A percentile compares a stretch with the other conserved stretches of the same genome.
Conservation (phyloP, 73 alveolate species). For the Paraurostyla sp. region DNA sequence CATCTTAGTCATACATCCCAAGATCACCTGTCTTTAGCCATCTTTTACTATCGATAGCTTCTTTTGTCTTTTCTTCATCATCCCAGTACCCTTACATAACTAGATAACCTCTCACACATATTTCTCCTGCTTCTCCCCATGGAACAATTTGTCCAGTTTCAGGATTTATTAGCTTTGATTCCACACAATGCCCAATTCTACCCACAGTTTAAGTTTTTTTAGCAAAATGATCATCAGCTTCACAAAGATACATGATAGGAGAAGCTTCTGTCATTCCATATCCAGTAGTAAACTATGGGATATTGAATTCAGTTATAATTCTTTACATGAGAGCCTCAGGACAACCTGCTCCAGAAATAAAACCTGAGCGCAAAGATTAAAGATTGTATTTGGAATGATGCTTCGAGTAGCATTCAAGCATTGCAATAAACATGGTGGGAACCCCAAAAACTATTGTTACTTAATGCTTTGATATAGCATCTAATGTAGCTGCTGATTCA, state of each 20-base stretch:
- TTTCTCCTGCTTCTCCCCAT: constrained; percentile 62
- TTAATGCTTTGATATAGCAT: constrained; percentile 68
- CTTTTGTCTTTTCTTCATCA: constrained; percentile 64
- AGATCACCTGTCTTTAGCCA: constrained; percentile 87
- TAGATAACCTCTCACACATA: constrained; percentile 64
- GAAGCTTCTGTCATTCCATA: constrained; percentile 80
- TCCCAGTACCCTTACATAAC: constrained; percentile 72
- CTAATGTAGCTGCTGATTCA: constrained; percentile 72
- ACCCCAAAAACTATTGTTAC: constrained; percentile 82
- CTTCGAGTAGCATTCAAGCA: constrained; percentile 66
- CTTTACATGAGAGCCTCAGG: constrained; percentile 77
- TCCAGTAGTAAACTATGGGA: constrained; percentile 50
- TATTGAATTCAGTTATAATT: constrained; percentile 35
- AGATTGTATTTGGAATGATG: constrained; percentile 40
- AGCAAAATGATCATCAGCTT: neutral
- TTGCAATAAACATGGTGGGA: constrained; percentile 89
- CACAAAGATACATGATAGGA: constrained; percentile 55
- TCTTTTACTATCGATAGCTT: constrained; percentile 68
- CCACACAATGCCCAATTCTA: constrained; percentile 38
- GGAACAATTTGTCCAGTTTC: constrained; percentile 38
- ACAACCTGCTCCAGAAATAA: constrained; percentile 84
- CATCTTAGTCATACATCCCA: constrained; percentile 84
- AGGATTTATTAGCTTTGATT: constrained; percentile 56
- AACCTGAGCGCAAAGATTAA: constrained; percentile 76
- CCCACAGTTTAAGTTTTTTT: constrained; percentile 57